Base-by-base conservation (phyloP, 2,329 filamentous ascomycete species). In the Ceratocystis cacaofunesta region DNA sequence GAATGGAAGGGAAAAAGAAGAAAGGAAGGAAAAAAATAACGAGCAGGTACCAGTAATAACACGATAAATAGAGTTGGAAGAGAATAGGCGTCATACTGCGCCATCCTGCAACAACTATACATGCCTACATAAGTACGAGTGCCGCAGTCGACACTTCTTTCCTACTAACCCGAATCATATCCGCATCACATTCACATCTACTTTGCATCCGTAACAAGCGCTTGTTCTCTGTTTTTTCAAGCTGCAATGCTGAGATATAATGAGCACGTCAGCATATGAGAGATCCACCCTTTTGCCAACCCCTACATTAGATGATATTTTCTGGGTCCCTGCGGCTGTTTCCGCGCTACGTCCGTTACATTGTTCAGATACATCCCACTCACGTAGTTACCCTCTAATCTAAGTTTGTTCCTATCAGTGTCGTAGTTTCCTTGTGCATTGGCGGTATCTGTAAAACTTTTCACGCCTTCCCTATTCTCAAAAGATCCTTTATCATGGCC, bases 401-500 rank as follows among this genome's bases (percentile, higher is more conserved):
- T 12, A 52, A 10, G 8, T 2, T 36, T 32, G 52, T 6, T 10
- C 25, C 8, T 32, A n/a, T 8, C 28, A 19, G 48, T 19, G 50
- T 15, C 50, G 22, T 22, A 25, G 6, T 25, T 55, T 55, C 50
- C 19, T 22, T 55, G 12, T 22, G 17, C 25, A 15, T 15, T 28
- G 8, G 22, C 12, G 10, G 3, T 32, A 7, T 30, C 55, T 30
- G 55, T 58, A 58, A 58, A 58, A 58, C 55, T 58, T 36, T 58
- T 58, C 55, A 10, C 55, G 25, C 17, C 52, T 58, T 36, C 55
- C 7, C 25, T 17, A 32, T 8, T 15, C 36, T 15, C 36, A 12
- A 41, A 15, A 43, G 22, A 65, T 25, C 32, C 6, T 43, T 62
- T 68, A 72, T 67, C 61, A 81, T 81, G 78, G 78, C 78, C 36